Evolutionary conservation across 1,139 yeast species (phyloP), one percentile per base, ranked within the genome.

Genomic region (Geotrichum bryndzae): DNA sequence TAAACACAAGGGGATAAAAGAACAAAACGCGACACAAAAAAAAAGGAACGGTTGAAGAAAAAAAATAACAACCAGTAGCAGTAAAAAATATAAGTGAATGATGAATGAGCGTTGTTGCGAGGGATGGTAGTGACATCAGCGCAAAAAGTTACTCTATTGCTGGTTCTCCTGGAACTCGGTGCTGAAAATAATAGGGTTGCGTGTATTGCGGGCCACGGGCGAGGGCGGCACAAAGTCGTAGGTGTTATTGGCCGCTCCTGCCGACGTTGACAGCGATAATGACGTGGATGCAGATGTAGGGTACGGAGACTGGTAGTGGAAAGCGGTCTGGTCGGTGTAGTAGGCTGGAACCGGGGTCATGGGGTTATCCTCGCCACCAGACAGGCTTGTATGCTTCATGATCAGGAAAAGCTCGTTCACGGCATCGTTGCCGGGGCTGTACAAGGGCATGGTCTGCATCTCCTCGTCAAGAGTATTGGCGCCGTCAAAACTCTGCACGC

Each of bases 131-230:
- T 25, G 27, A 25, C 27, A 25, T 8, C 8, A 25, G 53, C 11
- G 29, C 23, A 48, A 13, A 48, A 48, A 5, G n/a, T 10, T 11
- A 8, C 1, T 18, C 22, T 29, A 22, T 13, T 15, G 13, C 29
- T 51, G 25, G 38, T 38, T 51, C 38, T 55, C 61, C 31, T 58
- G 61, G 58, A 68, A 68, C n/a, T 67, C 62, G 1, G 66, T 61
- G 64, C 69, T 69, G 51, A 64, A 60, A 29, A 68, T 64, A 46
- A 69, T 63, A 2, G 72, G 72, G 59, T 69, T 69, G 35, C 68
- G 63, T 46, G 66, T 66, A 61, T 58, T 64, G 22, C 72, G 65
- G n/a, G 69, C 65, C 23, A 69, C 67, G 4, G 71, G 71, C 23
- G 70, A 68, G 22, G 66, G 58, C 15, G 71, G 70, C n/a, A 51